A percentile compares a stretch with the other conserved stretches of the same genome.
These are phyloP conservation scores for Xylariaceae sp. DNA, from an alignment of 2,329 filamentous ascomycete genomes.

Conservation along the genomic window DNA sequence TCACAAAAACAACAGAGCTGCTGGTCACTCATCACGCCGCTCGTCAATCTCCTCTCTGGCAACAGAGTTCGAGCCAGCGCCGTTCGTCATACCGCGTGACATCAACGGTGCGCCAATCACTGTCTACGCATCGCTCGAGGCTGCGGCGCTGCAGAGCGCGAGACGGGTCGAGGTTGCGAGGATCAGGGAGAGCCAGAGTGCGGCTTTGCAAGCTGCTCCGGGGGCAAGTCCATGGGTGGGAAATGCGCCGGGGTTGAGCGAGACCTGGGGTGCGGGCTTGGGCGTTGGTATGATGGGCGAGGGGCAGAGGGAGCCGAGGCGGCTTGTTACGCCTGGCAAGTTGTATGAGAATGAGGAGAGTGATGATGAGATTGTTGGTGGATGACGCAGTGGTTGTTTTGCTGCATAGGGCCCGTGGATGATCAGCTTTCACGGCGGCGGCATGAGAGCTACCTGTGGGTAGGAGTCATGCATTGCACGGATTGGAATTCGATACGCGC, in stretches of 20 bases:
- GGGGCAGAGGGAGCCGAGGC: slow-evolving; percentile 20
- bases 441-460: no score
- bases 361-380: slow-evolving; percentile 32
- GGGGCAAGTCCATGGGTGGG: slow-evolving; percentile 2
- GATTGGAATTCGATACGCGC: no score
- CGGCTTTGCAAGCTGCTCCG: neutral
- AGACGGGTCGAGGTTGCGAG: slow-evolving; percentile 16
- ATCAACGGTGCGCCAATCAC: slow-evolving; percentile 26
- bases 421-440: no score
- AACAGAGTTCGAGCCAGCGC: slow-evolving; percentile 21
- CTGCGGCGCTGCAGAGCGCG: slow-evolving; percentile 29
- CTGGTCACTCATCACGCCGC: slow-evolving; percentile 8
- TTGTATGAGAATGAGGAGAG: slow-evolving; percentile 36
- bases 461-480: no score
- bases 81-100: slow-evolving; percentile 23
- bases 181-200: neutral
- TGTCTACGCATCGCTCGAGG: slow-evolving; percentile 32
- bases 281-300: slow-evolving; percentile 4
- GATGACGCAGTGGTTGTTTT: no score
- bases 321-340: slow-evolving; percentile 31
- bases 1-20: slow-evolving; percentile 14
- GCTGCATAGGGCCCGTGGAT: no score
- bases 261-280: slow-evolving; percentile 3
- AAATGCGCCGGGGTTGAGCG: neutral
- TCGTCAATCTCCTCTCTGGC: slow-evolving; percentile 29